A percentile compares a stretch with the other conserved stretches of the same genome.
These are phyloP conservation scores for Trypethelium eluteriae DNA, from an alignment of 495 filamentous ascomycete species.

Conservation along the genomic window DNA sequence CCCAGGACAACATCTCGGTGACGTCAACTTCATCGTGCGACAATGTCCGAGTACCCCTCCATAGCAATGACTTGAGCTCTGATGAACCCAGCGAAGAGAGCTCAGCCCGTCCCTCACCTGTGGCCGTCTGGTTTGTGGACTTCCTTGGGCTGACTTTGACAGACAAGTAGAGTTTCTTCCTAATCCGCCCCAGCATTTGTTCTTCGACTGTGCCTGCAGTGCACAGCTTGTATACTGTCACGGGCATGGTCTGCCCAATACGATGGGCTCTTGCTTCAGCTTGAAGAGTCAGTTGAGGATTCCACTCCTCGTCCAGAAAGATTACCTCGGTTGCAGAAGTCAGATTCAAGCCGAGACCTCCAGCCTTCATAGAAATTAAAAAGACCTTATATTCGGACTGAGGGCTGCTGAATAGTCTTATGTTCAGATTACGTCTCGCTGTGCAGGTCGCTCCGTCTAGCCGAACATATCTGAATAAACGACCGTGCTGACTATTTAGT, in stretches of 20 bases:
- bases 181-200: slow-evolving; percentile 55
- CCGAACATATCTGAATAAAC: slow-evolving; percentile 46
- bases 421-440: slow-evolving; percentile 50
- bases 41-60: slow-evolving; percentile 49
- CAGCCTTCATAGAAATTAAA: slow-evolving; percentile 57
- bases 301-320: slow-evolving; percentile 62
- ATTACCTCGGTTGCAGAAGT: slow-evolving; percentile 53
- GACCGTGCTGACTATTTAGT: slow-evolving; percentile 38
- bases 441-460: slow-evolving; percentile 51
- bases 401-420: slow-evolving; percentile 50
- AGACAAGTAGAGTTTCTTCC: slow-evolving; percentile 59
- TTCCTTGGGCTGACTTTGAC: slow-evolving; percentile 47
- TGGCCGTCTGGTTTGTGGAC: slow-evolving; percentile 9
- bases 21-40: slow-evolving; percentile 47
- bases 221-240: slow-evolving; percentile 52
- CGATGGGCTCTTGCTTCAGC: slow-evolving; percentile 54
- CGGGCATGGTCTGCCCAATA: slow-evolving; percentile 51
- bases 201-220: slow-evolving; percentile 56
- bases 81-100: slow-evolving; percentile 35
- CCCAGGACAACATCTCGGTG: slow-evolving; percentile 53
- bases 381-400: slow-evolving; percentile 49
- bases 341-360: slow-evolving; percentile 58
- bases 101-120: neutral
- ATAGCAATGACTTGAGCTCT: slow-evolving; percentile 51
- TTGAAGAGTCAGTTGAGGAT: slow-evolving; percentile 55